Percentiles rank a stretch among this genome's conserved stretches.
Evolutionary conservation across 1,284 basidiomycete genomes (phyloP).

Genomic region (Schizopora paradoxa): DNA sequence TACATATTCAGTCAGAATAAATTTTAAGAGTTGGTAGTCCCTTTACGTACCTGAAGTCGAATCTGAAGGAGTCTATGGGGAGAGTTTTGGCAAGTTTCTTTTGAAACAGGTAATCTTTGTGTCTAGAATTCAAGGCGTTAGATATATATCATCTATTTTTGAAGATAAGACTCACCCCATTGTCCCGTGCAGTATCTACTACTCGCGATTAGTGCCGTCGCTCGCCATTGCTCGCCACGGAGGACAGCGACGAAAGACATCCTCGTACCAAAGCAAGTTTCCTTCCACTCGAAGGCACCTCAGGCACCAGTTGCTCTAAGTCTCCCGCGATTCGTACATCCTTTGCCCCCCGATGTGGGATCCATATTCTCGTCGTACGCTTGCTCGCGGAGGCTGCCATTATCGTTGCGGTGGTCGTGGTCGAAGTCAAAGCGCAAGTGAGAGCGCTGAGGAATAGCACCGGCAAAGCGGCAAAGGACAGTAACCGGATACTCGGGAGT

Average conservation of each 20-base stretch:
- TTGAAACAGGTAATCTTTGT: slow-evolving; percentile 81
- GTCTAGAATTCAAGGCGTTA: slow-evolving; percentile 40
- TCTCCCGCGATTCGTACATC: slow-evolving; percentile 51
- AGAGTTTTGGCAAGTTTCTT: slow-evolving; percentile 63
- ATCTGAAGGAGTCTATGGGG: slow-evolving; percentile 75
- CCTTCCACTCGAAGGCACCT: slow-evolving; percentile 45
- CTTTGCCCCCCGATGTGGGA: slow-evolving; percentile 50
- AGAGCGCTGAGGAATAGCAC: neutral
- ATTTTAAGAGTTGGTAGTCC: too few relatives aligned
- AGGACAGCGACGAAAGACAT: too few relatives aligned
- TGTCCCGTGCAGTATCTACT: slow-evolving; percentile 71
- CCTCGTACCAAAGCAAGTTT: slow-evolving; percentile 62
- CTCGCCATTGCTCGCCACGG: slow-evolving; percentile 10
- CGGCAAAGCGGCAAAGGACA: too few relatives aligned
- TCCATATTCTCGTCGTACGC: slow-evolving; percentile 43
- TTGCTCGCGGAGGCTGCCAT: neutral
- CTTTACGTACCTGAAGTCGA: slow-evolving; percentile 72
- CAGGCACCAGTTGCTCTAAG: slow-evolving; percentile 54
- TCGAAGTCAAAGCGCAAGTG: neutral
- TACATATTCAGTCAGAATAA: slow-evolving; percentile 26
- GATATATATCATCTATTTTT: neutral
- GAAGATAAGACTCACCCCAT: slow-evolving; percentile 49
- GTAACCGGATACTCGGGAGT: too few relatives aligned
- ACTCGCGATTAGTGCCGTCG: slow-evolving; percentile 10
- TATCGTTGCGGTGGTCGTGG: neutral